Conservation (phyloP, 2,329 filamentous ascomycete species). For the Emergomyces orientalis region DNA sequence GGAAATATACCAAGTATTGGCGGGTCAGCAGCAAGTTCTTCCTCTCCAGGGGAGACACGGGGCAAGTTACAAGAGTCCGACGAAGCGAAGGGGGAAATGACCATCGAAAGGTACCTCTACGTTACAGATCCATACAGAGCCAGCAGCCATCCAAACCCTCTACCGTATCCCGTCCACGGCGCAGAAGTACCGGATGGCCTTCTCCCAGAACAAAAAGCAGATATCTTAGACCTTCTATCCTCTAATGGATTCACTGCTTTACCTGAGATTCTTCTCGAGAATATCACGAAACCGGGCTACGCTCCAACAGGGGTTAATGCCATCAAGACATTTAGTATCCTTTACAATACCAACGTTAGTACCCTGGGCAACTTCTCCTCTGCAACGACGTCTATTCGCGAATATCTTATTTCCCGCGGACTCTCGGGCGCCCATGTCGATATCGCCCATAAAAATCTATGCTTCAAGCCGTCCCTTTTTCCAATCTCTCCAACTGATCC, state of each 20-base stretch:
- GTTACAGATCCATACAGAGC: not conserved
- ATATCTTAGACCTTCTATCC: not conserved
- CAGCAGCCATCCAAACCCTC: not conserved
- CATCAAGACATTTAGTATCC: not conserved
- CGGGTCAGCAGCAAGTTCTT: not conserved
- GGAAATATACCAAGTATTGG: no score
- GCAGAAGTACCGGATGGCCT: not conserved
- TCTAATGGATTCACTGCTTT: not conserved
- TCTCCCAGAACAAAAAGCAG: not conserved
- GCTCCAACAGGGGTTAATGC: not conserved
- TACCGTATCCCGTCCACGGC: not conserved
- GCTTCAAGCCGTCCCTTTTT: slow-evolving; percentile 10
- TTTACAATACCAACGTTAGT: not conserved
- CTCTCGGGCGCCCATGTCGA: slow-evolving; percentile 3
- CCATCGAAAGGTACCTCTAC: not conserved
- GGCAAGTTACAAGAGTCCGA: not conserved
- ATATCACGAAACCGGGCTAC: slow-evolving; percentile 7
- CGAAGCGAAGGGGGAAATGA: not conserved
- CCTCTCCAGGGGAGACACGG: not conserved
- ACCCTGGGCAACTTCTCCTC: not conserved
- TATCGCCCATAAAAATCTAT: not conserved
- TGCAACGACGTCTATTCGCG: not conserved
- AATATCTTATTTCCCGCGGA: not conserved
- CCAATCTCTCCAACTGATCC: slow-evolving; percentile 6
- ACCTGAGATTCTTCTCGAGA: not conserved